A percentile compares a stretch with the other conserved stretches of the same genome.
Evolutionary conservation across 2,329 filamentous ascomycete species (phyloP).

Genomic region (Helotiales sp.): DNA sequence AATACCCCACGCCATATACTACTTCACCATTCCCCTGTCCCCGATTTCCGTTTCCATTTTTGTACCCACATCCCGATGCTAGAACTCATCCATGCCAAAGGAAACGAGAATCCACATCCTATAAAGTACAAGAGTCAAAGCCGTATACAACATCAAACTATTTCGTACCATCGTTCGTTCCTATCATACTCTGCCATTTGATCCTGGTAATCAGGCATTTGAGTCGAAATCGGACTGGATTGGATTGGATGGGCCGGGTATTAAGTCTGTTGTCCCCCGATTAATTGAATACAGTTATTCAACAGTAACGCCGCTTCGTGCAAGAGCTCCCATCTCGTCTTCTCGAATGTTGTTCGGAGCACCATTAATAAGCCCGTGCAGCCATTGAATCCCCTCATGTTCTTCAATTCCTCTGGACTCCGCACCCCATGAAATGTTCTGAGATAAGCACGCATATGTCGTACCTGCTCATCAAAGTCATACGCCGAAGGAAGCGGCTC

Average conservation of each 20-base stretch:
- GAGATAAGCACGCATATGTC: conserved; percentile 80
- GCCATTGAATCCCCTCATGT: conserved; percentile 73
- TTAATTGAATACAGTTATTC: conserved; percentile 71
- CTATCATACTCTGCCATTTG: no score
- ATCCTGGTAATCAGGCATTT: no score
- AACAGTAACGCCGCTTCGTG: conserved; percentile 82
- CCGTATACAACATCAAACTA: conserved; percentile 1
- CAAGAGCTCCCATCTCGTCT: conserved; percentile 87
- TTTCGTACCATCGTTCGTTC: neutral
- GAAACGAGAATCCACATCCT: neutral
- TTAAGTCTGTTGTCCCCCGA: conserved; percentile 19
- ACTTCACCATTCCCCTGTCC: no score
- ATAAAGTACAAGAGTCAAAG: conserved; percentile 10
- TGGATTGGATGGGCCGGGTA: no score
- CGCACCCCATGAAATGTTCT: conserved; percentile 68
- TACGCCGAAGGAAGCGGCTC: conserved; percentile 42
- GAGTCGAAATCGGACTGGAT: no score
- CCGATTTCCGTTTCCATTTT: conserved; percentile 5
- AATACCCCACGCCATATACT: conserved; percentile 9
- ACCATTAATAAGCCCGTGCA: conserved; percentile 81
- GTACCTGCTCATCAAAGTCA: conserved; percentile 65
- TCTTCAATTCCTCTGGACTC: conserved; percentile 75
- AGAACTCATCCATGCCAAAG: neutral
- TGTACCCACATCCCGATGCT: conserved; percentile 3
- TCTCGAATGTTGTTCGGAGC: conserved; percentile 76